Evolutionary conservation across 345 rosid species (phyloP), one percentile per base, ranked within the genome.

Genomic region (Linum usitatissimum): DNA sequence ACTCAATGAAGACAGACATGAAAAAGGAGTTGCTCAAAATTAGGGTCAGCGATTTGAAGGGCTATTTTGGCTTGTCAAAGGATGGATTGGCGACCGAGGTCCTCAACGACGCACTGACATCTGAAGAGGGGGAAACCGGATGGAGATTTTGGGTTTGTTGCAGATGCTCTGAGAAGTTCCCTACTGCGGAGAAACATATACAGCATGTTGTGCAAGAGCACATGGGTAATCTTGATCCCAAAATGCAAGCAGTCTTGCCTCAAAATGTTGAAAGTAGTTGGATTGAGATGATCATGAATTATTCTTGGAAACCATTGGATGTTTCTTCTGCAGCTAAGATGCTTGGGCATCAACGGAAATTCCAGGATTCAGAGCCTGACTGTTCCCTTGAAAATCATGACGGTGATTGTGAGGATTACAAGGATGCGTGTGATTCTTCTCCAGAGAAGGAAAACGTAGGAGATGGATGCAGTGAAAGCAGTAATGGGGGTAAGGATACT

Each of bases 141-240:
- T 93, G 94, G 97, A 81, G 76, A 67, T 84, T 83, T 73, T 93
- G 94, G 97, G 73, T 66, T 59, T 93, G 99, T 64, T 87, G 84
- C 66, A 70, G 73, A 62, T 93, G 99, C 59, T 56, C 58, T 39
- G 76, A 80, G 73, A 86, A 81, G 77, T 87, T 84, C 78, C 39
- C 61, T 8, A 86, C 83, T 76, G 73, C 82, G 2, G 92, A 84
- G 64, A 71, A 77, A 55, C 88, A 90, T 76, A 73, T 90, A 79
- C 94, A 86, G 68, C 97, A 93, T 71, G 80, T 82, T 66, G 81
- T 81, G 69, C 87, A 81, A 64, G 83, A 81, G 76, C 99, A 90
- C 68, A 76, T 93, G 82, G 83, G 84, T 65, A 87, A 75, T 67
- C 82, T 86, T 53, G 61, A 77, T 72, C 94, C 88, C 0, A 86